phyloP scores from a whole-genome alignment of 225 moss, liverwort and hornwort species.

The Marchantia polymorpha region DNA sequence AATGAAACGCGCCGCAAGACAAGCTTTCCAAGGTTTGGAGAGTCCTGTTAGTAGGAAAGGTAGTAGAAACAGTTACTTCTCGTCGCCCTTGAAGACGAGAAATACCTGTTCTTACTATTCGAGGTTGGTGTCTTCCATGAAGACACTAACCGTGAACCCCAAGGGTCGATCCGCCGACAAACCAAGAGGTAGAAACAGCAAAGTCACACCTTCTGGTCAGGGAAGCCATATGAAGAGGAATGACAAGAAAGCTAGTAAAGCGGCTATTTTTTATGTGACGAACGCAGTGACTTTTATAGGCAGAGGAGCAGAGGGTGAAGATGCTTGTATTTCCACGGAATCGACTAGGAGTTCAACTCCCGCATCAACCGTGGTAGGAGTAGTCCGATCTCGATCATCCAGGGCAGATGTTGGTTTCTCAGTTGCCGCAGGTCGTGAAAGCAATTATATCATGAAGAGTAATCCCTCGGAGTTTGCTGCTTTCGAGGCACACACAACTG shows the following conservation, averaged over 20 bases:
- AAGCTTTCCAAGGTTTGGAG: conserved; percentile 55
- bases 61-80: conserved; percentile 5
- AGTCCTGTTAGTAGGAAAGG: conserved; percentile 9
- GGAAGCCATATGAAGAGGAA: conserved; percentile 6
- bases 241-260: conserved; percentile 22
- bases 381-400: neutral
- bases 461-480: conserved; percentile 37
- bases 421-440: conserved; percentile 14
- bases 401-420: conserved; percentile 4
- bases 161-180: conserved; percentile 17
- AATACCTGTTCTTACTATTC: too few relatives aligned
- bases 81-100: too few relatives aligned
- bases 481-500: conserved; percentile 92
- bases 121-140: too few relatives aligned
- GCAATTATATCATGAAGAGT: conserved; percentile 8
- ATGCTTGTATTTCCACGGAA: conserved; percentile 11
- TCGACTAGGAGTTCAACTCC: neutral
- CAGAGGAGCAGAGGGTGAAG: conserved; percentile 53
- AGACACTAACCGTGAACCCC: neutral
- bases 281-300: conserved; percentile 75
- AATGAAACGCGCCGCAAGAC: conserved; percentile 53
- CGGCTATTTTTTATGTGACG: conserved; percentile 52
- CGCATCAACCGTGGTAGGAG: neutral
- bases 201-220: neutral
- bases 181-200: conserved; percentile 7